These are phyloP conservation scores for Aquilaria sinensis DNA, from an alignment of 345 rosid genomes.

Conservation along the genomic window DNA sequence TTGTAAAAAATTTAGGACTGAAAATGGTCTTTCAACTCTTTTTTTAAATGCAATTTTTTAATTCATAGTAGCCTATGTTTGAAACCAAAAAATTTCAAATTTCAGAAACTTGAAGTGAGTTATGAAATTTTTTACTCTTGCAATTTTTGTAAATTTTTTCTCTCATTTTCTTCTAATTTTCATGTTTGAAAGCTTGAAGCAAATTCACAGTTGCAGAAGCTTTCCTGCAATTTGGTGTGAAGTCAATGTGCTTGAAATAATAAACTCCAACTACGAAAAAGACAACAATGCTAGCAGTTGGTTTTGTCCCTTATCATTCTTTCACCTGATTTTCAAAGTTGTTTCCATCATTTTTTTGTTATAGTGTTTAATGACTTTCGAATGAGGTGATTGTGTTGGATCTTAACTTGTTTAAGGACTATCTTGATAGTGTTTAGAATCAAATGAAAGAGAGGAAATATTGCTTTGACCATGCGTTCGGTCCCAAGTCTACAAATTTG, in stretches of 20 bases:
- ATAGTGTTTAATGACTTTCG: not conserved
- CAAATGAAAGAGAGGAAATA: constrained; percentile 83
- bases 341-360: not conserved
- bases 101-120: not conserved
- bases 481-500: constrained; percentile 54
- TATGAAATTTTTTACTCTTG: not conserved
- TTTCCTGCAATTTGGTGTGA: not conserved
- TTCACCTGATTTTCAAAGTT: not conserved
- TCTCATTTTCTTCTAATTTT: not conserved
- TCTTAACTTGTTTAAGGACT: constrained; percentile 82
- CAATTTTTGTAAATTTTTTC: not conserved
- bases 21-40: too few species aligned
- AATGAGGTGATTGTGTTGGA: constrained; percentile 83
- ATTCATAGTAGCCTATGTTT: not conserved
- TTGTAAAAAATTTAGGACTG: too few species aligned
- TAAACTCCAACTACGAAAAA: constrained; percentile 61
- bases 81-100: not conserved
- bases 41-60: too few species aligned
- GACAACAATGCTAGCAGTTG: constrained; percentile 59
- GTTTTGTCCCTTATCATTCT: constrained; percentile 1
- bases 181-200: not conserved
- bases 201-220: not conserved
- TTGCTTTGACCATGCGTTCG: constrained; percentile 75
- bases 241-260: constrained; percentile 22
- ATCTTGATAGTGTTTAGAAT: constrained; percentile 71